Conservation (phyloP, 768 basidiomycete genomes). For the Boletus rex-veris region DNA sequence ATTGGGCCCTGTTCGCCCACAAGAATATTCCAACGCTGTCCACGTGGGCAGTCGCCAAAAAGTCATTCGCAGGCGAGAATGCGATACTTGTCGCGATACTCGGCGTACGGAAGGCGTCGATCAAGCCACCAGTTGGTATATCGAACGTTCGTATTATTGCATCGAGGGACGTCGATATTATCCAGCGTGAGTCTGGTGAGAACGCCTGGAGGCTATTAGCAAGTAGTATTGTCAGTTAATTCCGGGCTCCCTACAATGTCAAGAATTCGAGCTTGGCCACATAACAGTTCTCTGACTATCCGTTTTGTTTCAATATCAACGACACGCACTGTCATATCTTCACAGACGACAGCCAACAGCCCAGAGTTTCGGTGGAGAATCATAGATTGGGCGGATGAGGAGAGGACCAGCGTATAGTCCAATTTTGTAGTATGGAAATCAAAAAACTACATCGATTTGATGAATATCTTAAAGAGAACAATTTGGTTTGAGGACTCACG, state of each 20-base stretch:
- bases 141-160: slow-evolving; percentile 94
- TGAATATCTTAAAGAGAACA: neutral
- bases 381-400: slow-evolving; percentile 68
- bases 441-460: slow-evolving; percentile 67
- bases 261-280: slow-evolving; percentile 75
- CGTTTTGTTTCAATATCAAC: slow-evolving; percentile 88
- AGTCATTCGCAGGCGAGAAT: slow-evolving; percentile 94
- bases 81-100: slow-evolving; percentile 86
- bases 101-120: slow-evolving; percentile 86
- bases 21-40: slow-evolving; percentile 93
- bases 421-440: slow-evolving; percentile 87
- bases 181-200: slow-evolving; percentile 94
- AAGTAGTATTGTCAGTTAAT: neutral
- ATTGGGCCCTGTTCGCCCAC: slow-evolving; percentile 99
- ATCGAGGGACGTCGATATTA: slow-evolving; percentile 84
- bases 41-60: slow-evolving; percentile 91
- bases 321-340: slow-evolving; percentile 81
- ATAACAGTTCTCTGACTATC: slow-evolving; percentile 80
- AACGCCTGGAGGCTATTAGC: slow-evolving; percentile 59
- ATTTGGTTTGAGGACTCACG: slow-evolving; percentile 44
- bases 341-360: slow-evolving; percentile 77
- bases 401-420: slow-evolving; percentile 60
- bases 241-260: slow-evolving; percentile 65
- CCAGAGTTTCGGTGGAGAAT: slow-evolving; percentile 81
- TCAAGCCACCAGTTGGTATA: slow-evolving; percentile 86